Conservation (phyloP, 2,329 filamentous ascomycete genomes). For the Aureobasidium sp. region DNA sequence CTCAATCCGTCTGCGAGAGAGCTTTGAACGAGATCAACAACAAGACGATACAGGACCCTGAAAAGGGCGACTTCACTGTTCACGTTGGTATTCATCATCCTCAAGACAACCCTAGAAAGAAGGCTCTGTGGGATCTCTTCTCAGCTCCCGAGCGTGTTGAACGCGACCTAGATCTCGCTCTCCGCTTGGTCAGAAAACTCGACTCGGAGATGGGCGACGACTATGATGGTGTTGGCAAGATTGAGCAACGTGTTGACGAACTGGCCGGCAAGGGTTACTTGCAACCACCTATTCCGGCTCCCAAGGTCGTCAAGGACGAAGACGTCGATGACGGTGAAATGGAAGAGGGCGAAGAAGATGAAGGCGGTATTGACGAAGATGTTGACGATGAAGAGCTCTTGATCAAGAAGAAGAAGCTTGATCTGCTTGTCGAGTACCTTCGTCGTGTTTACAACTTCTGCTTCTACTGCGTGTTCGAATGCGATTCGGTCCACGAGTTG, state of each 20-base stretch:
- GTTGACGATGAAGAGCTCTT: constrained; percentile 83
- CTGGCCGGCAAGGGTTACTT: constrained; percentile 67
- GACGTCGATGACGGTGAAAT: constrained; percentile 55
- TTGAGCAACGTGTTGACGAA: constrained; percentile 80
- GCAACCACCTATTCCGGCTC: constrained; percentile 51
- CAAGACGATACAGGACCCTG: constrained; percentile 92
- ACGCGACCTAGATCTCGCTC: constrained; percentile 76
- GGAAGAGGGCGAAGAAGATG: constrained; percentile 69
- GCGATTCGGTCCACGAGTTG: constrained; percentile 91
- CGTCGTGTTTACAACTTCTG: constrained; percentile 97
- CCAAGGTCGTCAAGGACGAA: constrained; percentile 51
- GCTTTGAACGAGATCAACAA: constrained; percentile 92
- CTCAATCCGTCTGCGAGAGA: constrained; percentile 48
- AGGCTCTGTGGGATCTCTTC: constrained; percentile 93
- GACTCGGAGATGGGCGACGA: constrained; percentile 73
- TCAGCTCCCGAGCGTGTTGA: constrained; percentile 89
- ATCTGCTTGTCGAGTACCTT: constrained; percentile 91
- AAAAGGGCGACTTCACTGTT: constrained; percentile 90
- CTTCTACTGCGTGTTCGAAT: constrained; percentile 99
- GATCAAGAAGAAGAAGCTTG: constrained; percentile 91
- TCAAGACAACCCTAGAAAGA: constrained; percentile 76
- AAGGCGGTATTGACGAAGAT: constrained; percentile 61
- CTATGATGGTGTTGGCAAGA: constrained; percentile 67
- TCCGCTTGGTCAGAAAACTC: constrained; percentile 72
- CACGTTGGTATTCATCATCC: constrained; percentile 95